Conservation (phyloP, 2,329 filamentous ascomycete species). For the Rhinocladiella mackenziei region DNA sequence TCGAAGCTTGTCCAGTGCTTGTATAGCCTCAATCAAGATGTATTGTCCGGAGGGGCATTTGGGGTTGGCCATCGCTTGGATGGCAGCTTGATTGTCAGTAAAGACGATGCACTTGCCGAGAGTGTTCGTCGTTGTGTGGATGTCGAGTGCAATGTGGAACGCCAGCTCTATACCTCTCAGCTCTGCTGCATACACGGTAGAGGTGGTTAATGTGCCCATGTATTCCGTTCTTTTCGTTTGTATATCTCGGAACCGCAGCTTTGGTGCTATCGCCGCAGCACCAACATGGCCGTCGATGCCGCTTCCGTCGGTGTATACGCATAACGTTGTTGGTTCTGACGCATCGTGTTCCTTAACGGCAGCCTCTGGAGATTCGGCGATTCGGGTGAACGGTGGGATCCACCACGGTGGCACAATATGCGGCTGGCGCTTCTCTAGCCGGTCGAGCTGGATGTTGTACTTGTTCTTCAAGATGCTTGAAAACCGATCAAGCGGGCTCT, state of each 20-base stretch:
- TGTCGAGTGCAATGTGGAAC: slow-evolving; percentile 29
- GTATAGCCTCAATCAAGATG: slow-evolving; percentile 21
- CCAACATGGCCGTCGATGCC: slow-evolving; percentile 31
- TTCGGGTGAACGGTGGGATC: slow-evolving; percentile 17
- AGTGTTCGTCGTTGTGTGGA: slow-evolving; percentile 13
- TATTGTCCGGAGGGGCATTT: slow-evolving; percentile 33
- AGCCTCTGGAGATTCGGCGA: slow-evolving; percentile 15
- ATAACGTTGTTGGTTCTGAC: slow-evolving; percentile 13
- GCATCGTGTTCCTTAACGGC: slow-evolving; percentile 23
- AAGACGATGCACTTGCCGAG: slow-evolving; percentile 31
- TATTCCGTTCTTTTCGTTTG: slow-evolving; percentile 26
- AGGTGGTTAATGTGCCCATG: slow-evolving; percentile 30
- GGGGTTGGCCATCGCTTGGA: slow-evolving; percentile 31
- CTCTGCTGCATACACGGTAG: slow-evolving; percentile 34
- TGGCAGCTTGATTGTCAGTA: slow-evolving; percentile 35
- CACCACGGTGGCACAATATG: slow-evolving; percentile 26
- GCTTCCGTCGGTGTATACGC: slow-evolving; percentile 29
- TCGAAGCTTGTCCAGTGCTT: slow-evolving; percentile 8
- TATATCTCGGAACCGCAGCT: slow-evolving; percentile 1
- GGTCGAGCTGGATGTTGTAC: slow-evolving; percentile 16
- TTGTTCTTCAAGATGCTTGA: slow-evolving; percentile 24
- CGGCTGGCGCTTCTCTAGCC: slow-evolving; percentile 25
- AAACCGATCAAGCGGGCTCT: slow-evolving; percentile 5
- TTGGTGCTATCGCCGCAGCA: slow-evolving; percentile 27
- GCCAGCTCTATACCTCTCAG: slow-evolving; percentile 31